These are phyloP conservation scores for Tuber borchii DNA, from an alignment of 495 filamentous ascomycete species.

Conservation along the genomic window DNA sequence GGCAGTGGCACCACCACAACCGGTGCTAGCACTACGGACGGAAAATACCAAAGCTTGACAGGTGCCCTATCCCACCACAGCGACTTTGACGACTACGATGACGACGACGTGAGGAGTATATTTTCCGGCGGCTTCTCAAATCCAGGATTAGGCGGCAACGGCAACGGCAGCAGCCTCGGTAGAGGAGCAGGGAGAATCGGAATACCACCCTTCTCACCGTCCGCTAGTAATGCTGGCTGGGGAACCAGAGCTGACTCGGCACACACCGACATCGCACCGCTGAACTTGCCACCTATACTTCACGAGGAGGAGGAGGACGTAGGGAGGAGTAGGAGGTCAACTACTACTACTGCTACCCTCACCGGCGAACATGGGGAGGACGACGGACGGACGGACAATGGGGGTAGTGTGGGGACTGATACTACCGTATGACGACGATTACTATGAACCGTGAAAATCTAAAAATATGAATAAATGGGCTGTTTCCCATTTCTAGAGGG, in stretches of 20 bases:
- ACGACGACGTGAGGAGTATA: constrained; percentile 40
- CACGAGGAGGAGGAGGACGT: constrained; percentile 16
- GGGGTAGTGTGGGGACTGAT: not conserved
- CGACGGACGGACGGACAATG: not conserved
- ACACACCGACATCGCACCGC: constrained; percentile 19
- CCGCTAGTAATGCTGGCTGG: constrained; percentile 33
- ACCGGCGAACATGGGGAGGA: not conserved
- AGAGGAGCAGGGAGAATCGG: constrained; percentile 31
- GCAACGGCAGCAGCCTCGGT: not conserved
- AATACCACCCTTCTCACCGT: constrained; percentile 34
- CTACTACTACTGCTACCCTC: not conserved
- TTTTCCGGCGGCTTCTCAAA: constrained; percentile 41
- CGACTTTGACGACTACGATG: constrained; percentile 39
- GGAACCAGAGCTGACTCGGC: constrained; percentile 22
- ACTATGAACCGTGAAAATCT: not conserved
- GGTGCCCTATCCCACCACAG: constrained; percentile 28
- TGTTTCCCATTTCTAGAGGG: not conserved
- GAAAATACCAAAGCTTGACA: constrained; percentile 38
- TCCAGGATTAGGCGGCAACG: constrained; percentile 22
- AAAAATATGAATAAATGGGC: not conserved
- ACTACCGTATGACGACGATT: not conserved
- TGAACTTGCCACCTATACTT: constrained; percentile 17
- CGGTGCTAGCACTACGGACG: constrained; percentile 21
- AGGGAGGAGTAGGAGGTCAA: not conserved
- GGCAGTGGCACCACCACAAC: constrained; percentile 12